Evolutionary conservation across 495 filamentous ascomycete species (phyloP).

Genomic region (Xylaria nigripes): DNA sequence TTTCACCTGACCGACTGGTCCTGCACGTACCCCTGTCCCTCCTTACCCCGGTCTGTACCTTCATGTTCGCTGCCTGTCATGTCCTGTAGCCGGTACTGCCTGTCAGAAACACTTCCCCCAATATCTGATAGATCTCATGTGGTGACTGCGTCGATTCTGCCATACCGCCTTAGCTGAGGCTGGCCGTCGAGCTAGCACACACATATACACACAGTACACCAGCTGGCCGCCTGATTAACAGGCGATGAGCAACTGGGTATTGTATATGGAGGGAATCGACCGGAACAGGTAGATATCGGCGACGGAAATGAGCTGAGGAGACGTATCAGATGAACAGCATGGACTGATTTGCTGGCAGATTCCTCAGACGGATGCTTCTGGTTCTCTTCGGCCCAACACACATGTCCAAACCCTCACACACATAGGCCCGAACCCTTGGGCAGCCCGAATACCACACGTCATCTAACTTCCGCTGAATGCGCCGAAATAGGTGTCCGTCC

Average conservation of each 20-base stretch:
- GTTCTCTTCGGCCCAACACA: slow-evolving; percentile 7
- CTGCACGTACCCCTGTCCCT: slow-evolving; percentile 21
- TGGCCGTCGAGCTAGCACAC: slow-evolving; percentile 6
- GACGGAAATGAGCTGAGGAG: slow-evolving; percentile 1
- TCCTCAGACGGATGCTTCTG: slow-evolving; percentile 8
- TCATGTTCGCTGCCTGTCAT: slow-evolving; percentile 12
- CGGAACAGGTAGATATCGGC: background rate
- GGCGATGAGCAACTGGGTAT: background rate
- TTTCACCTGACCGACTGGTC: slow-evolving; percentile 28
- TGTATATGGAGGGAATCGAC: background rate
- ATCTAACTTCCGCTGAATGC: background rate
- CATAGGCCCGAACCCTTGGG: background rate
- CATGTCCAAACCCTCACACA: background rate
- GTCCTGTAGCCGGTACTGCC: slow-evolving; percentile 8
- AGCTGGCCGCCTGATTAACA: slow-evolving; percentile 3
- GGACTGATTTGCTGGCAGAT: slow-evolving; percentile 8
- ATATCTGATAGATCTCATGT: slow-evolving; percentile 26
- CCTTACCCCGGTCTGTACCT: background rate
- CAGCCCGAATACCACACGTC: slow-evolving; percentile 2
- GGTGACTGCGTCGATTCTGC: slow-evolving; percentile 13
- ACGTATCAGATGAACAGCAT: slow-evolving; percentile 1
- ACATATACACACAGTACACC: background rate
- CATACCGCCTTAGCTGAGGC: slow-evolving; percentile 9
- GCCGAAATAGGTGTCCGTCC: background rate
- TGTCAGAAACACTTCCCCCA: slow-evolving; percentile 21